A percentile compares a stretch with the other conserved stretches of the same genome.
These are phyloP conservation scores for Henckelia pumila DNA, from an alignment of 257 asterid species.

Conservation along the genomic window DNA sequence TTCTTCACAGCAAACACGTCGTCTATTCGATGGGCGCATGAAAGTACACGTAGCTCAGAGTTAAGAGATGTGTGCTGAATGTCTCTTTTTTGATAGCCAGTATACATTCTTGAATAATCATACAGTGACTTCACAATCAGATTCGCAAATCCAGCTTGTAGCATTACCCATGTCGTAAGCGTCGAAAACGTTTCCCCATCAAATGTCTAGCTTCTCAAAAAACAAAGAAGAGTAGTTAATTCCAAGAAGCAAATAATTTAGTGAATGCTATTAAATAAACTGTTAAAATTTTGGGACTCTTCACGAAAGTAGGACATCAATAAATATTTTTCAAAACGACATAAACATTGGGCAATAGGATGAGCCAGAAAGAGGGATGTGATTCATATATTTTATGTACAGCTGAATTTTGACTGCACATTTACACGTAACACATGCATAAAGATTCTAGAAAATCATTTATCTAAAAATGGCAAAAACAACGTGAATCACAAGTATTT, in stretches of 20 bases:
- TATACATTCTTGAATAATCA: slow-evolving; percentile 50
- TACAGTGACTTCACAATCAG: slow-evolving; percentile 41
- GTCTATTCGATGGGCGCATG: slow-evolving; percentile 53
- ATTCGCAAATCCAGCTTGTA: slow-evolving; percentile 40
- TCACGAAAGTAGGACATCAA: not conserved
- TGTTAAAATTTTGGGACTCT: too few relatives aligned
- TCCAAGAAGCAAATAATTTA: not conserved
- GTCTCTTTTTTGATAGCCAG: slow-evolving; percentile 73
- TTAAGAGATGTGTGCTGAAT: slow-evolving; percentile 44
- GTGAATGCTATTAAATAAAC: not conserved
- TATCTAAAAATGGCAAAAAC: too few relatives aligned
- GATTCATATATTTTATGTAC: too few relatives aligned
- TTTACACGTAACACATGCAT: too few relatives aligned
- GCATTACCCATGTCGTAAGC: slow-evolving; percentile 43
- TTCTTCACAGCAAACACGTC: slow-evolving; percentile 49
- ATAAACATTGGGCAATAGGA: too few relatives aligned
- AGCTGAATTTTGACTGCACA: too few relatives aligned
- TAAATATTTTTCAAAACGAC: too few relatives aligned
- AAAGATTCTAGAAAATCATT: too few relatives aligned
- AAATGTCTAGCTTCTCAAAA: slow-evolving; percentile 39
- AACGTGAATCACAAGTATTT: too few relatives aligned
- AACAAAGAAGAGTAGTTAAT: not conserved
- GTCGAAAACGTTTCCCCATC: slow-evolving; percentile 73
- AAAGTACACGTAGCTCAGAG: slow-evolving; percentile 57
- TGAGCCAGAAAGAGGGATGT: too few relatives aligned